These are phyloP conservation scores for Alternaria tenuissima DNA, from an alignment of 2,329 filamentous ascomycete species.

Conservation along the genomic window DNA sequence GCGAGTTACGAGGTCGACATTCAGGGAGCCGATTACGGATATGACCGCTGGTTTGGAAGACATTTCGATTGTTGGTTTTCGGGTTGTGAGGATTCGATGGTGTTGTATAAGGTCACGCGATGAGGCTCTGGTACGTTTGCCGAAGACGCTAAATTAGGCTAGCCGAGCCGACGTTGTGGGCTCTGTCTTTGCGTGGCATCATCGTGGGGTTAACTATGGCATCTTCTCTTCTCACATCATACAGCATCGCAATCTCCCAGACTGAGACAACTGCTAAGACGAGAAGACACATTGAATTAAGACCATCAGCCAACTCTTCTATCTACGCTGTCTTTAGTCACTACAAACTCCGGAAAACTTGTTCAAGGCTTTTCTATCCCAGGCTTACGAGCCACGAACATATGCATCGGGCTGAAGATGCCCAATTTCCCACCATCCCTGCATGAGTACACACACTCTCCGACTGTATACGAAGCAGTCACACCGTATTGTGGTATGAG, in stretches of 20 bases:
- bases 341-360: not conserved
- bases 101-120: slow-evolving; percentile 1
- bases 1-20: slow-evolving; percentile 90
- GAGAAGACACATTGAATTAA: not conserved
- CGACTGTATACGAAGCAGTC: not conserved
- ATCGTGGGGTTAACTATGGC: not conserved
- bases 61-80: slow-evolving; percentile 19
- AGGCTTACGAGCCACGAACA: not conserved
- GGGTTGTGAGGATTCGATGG: not conserved
- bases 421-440: not conserved
- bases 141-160: slow-evolving; percentile 12
- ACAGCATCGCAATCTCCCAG: not conserved
- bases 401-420: not conserved
- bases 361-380: not conserved
- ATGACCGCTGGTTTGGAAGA: slow-evolving; percentile 62
- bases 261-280: not conserved
- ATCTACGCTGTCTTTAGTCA: not conserved
- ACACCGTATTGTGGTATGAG: not conserved
- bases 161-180: slow-evolving; percentile 13
- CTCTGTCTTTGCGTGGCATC: not conserved
- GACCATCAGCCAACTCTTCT: not conserved
- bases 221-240: not conserved
- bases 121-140: slow-evolving; percentile 8
- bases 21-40: slow-evolving; percentile 89
- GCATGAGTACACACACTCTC: not conserved